These are phyloP conservation scores for Amoeboaphelidium protococcarum DNA, from an alignment of 371 early-diverging fungal species.

Conservation along the genomic window DNA sequence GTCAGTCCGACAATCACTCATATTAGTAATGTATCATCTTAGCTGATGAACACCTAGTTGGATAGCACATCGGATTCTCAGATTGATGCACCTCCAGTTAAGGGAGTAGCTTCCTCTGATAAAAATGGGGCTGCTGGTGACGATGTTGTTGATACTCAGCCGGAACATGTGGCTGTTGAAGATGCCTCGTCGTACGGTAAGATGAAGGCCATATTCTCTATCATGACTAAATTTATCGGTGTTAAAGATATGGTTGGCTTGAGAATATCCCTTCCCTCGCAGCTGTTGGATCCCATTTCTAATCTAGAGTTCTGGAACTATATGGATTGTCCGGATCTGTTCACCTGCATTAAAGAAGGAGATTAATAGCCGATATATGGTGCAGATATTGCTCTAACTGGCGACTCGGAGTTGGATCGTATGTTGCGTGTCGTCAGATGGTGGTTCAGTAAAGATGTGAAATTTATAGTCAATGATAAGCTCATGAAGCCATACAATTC, in stretches of 20 bases:
- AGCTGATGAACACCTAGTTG: no score
- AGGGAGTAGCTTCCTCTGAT: no score
- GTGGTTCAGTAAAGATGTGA: constrained; percentile 36
- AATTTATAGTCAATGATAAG: constrained; percentile 18
- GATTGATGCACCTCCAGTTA: no score
- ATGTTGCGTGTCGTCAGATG: constrained; percentile 31
- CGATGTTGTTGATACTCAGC: neutral
- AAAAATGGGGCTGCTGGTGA: neutral
- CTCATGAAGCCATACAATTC: constrained; percentile 29
- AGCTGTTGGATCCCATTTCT: constrained; percentile 31
- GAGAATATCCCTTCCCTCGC: constrained; percentile 35
- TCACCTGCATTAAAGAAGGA: constrained; percentile 8
- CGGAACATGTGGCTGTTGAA: no score
- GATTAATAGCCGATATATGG: neutral
- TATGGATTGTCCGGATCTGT: constrained; percentile 36
- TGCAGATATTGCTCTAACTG: constrained; percentile 12
- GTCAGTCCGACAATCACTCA: no score
- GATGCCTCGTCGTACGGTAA: neutral
- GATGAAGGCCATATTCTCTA: constrained; percentile 10
- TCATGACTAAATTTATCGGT: constrained; percentile 26
- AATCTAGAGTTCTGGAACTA: constrained; percentile 47
- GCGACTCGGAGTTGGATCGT: constrained; percentile 27
- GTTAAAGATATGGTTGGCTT: constrained; percentile 25
- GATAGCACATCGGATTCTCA: no score
- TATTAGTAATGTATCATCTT: no score